These are phyloP conservation scores for Botrytis deweyae DNA, from an alignment of 2,329 filamentous ascomycete genomes.

Conservation along the genomic window DNA sequence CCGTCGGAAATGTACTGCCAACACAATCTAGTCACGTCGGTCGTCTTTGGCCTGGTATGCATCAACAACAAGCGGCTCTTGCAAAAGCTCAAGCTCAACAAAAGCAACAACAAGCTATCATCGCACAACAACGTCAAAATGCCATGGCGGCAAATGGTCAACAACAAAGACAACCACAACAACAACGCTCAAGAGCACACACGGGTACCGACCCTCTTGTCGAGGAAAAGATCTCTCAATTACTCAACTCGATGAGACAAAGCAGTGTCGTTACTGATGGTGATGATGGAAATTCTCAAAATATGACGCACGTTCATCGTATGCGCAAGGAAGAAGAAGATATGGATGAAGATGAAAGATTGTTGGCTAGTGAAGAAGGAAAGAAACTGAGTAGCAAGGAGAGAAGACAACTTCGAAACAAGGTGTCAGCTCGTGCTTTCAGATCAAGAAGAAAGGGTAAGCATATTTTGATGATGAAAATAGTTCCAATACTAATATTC, in stretches of 20 bases:
- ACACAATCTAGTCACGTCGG: constrained; percentile 58
- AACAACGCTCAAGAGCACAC: constrained; percentile 39
- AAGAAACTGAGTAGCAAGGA: constrained; percentile 99
- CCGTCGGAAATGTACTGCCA: constrained; percentile 46
- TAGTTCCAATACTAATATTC: constrained; percentile 49
- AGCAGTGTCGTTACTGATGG: constrained; percentile 57
- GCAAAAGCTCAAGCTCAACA: constrained; percentile 71
- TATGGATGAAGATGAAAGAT: constrained; percentile 95
- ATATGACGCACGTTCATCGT: constrained; percentile 66
- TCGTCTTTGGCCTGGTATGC: constrained; percentile 88
- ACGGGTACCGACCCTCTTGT: constrained; percentile 64
- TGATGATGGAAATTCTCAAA: constrained; percentile 47
- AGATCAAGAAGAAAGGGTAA: constrained; percentile 96
- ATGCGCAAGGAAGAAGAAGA: constrained; percentile 94
- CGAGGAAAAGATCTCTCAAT: constrained; percentile 90
- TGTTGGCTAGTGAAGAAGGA: constrained; percentile 93
- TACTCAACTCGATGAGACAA: constrained; percentile 86
- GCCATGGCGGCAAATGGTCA: constrained; percentile 38
- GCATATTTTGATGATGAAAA: constrained; percentile 32
- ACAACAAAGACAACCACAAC: constrained; percentile 44
- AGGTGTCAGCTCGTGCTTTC: constrained; percentile 96
- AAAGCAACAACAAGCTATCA: constrained; percentile 63
- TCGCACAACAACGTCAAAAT: constrained; percentile 53
- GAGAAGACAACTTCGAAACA: constrained; percentile 94
- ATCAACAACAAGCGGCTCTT: constrained; percentile 81